Percentiles rank a stretch among this genome's conserved stretches.
These are phyloP conservation scores for Brassica nigra DNA, from an alignment of 345 rosid species.

Conservation along the genomic window DNA sequence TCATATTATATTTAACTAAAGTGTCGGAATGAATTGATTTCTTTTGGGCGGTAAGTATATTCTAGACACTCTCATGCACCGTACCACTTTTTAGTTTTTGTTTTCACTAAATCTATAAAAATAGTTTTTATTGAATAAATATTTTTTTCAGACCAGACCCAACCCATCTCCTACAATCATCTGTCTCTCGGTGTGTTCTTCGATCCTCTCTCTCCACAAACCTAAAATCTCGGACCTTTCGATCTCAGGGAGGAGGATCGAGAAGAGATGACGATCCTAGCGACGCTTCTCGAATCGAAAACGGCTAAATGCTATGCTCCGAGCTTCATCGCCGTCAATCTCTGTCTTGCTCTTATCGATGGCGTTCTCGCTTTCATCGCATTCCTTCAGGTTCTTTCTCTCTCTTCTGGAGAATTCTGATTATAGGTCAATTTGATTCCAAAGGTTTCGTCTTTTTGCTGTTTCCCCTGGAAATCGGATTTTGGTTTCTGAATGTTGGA, in stretches of 20 bases:
- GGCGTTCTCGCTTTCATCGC: slow-evolving; percentile 41
- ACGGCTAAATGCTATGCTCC: slow-evolving; percentile 33
- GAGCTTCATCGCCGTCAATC: slow-evolving; percentile 41
- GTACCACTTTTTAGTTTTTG: slow-evolving; percentile 15
- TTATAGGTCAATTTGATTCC: background rate
- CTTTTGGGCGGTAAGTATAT: slow-evolving; percentile 3
- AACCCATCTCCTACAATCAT: slow-evolving; percentile 40
- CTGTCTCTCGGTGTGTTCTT: slow-evolving; percentile 35
- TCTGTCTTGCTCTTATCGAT: slow-evolving; percentile 38
- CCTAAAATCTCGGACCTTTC: slow-evolving; percentile 40
- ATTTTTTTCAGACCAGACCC: slow-evolving; percentile 36
- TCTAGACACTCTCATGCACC: background rate
- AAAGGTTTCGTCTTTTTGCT: background rate
- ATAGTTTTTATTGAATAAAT: background rate
- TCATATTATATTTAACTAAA: background rate
- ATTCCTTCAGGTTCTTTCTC: slow-evolving; percentile 36
- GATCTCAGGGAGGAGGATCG: slow-evolving; percentile 34
- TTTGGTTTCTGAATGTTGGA: slow-evolving; percentile 10
- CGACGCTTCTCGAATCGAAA: slow-evolving; percentile 17
- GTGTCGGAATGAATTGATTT: background rate
- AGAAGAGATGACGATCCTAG: slow-evolving; percentile 23
- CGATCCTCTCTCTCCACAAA: slow-evolving; percentile 31
- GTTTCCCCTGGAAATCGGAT: slow-evolving; percentile 1
- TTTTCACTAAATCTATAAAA: background rate
- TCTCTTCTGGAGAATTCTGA: background rate